Conservation (phyloP, 768 basidiomycete genomes). For the Antrodiella citrinella region DNA sequence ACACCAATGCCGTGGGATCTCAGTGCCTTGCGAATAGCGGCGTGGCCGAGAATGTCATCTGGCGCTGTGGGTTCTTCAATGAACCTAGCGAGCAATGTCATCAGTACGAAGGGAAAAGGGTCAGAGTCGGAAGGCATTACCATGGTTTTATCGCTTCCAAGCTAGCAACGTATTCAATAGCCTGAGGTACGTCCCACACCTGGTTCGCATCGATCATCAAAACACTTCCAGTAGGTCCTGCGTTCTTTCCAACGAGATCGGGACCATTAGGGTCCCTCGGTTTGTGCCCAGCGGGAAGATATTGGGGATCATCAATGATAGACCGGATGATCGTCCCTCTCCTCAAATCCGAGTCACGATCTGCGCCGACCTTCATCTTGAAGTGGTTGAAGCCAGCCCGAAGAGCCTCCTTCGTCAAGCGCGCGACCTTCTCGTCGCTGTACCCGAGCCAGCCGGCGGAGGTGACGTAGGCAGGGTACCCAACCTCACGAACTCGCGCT, state of each 20-base stretch:
- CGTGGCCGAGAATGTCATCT: slow-evolving; percentile 84
- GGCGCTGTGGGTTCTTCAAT: slow-evolving; percentile 93
- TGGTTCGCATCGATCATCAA: slow-evolving; percentile 98
- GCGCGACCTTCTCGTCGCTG: slow-evolving; percentile 83
- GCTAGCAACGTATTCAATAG: slow-evolving; percentile 83
- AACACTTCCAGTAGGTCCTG: slow-evolving; percentile 88
- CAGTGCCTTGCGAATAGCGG: slow-evolving; percentile 68
- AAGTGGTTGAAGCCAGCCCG: slow-evolving; percentile 93
- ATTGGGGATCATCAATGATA: slow-evolving; percentile 89
- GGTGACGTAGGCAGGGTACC: slow-evolving; percentile 92
- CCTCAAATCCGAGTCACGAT: slow-evolving; percentile 74
- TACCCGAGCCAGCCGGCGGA: slow-evolving; percentile 94
- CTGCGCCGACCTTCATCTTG: slow-evolving; percentile 97
- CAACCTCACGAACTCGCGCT: slow-evolving; percentile 58
- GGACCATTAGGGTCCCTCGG: slow-evolving; percentile 54
- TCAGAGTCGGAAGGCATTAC: slow-evolving; percentile 35
- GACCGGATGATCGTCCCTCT: slow-evolving; percentile 86
- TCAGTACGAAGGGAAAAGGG: not conserved
- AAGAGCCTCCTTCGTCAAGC: slow-evolving; percentile 81
- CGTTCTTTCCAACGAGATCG: slow-evolving; percentile 80
- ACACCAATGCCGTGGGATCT: slow-evolving; percentile 80
- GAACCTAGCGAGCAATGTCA: slow-evolving; percentile 50
- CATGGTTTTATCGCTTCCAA: slow-evolving; percentile 81
- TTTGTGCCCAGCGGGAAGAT: slow-evolving; percentile 52
- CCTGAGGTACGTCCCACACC: slow-evolving; percentile 90